Evolutionary conservation across 768 basidiomycete species (phyloP), one percentile per base, ranked within the genome.

Genomic region (Ephemerocybe angulata): DNA sequence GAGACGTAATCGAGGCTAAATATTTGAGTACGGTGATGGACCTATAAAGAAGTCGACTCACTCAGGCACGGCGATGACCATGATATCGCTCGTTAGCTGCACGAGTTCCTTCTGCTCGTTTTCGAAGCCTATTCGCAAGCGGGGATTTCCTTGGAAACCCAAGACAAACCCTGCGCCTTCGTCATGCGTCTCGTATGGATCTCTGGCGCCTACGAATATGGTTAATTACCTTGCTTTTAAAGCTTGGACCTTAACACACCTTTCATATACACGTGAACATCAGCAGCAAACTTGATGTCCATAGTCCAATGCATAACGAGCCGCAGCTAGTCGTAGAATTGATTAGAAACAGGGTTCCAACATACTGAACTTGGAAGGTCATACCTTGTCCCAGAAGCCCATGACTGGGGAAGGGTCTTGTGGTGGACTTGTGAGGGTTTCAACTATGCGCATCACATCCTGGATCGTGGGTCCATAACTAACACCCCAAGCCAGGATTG

Each of bases 301-400:
- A 88, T 66, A 35, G 76, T 85, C 91, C 94, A 95, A 67, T 97
- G 95, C 57, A 95, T 79, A 21, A 91, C 76, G 11, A 94, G 74
- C 25, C 90, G 79, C 61, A 93, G 65, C 88, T 90, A 57, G 24
- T 40, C 38, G 27, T 28, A 6, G 42, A 54, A 29, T 46, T 33
- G 29, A 46, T 55, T 47, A 59, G 24, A 54, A 55, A 19, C 25
- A 28, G 24, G 35, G 3, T 12, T 4, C 22, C 13, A 29, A 35
- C 8, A 33, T 17, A 27, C 44, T 27, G 6, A 40, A n/a, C 4
- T 30, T n/a, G n/a, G 11, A 54, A 21, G 30, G 33, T 13, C 76
- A 61, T 56, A 88, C 85, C 79, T 97, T 98, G 68, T 98, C 95
- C 95, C 95, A 97, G 67, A 97, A 96, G 6, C 93, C 95, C 58